Evolutionary conservation across 2,329 filamentous ascomycete species (phyloP).

Genomic region (Teratosphaeriaceae sp.): DNA sequence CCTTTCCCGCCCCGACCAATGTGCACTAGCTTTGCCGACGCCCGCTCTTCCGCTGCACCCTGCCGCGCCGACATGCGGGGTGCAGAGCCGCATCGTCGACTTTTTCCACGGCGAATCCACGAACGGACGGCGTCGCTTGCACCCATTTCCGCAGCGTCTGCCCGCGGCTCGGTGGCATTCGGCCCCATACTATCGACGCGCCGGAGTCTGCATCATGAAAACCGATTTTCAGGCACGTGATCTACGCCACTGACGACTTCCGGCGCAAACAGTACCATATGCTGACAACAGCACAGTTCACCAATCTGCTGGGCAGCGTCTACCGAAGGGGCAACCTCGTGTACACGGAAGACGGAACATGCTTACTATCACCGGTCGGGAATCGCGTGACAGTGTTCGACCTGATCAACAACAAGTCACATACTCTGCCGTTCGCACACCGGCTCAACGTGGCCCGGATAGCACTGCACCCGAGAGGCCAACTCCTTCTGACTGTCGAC

Average conservation of each 20-base stretch:
- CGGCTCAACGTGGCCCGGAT: conserved; percentile 87
- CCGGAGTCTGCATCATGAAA: conserved; percentile 5
- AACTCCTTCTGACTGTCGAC: conserved; percentile 87
- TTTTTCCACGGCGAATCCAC: too few relatives aligned
- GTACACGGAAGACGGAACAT: conserved; percentile 93
- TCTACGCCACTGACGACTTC: conserved; percentile 1
- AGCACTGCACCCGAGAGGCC: conserved; percentile 82
- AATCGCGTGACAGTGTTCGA: conserved; percentile 96
- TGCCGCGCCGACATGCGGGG: background rate
- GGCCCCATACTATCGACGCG: background rate
- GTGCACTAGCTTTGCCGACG: background rate
- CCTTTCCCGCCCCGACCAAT: background rate
- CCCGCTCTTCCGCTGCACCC: background rate
- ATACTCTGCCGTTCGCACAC: conserved; percentile 84
- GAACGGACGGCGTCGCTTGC: too few relatives aligned
- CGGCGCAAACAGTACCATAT: background rate
- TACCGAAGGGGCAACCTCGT: conserved; percentile 97
- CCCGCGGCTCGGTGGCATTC: background rate
- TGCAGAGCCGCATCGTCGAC: conserved; percentile 1
- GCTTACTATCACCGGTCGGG: conserved; percentile 90
- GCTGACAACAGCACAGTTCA: conserved; percentile 58
- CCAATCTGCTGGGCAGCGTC: conserved; percentile 94
- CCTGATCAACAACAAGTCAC: conserved; percentile 85
- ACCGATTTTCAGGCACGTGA: conserved; percentile 74
- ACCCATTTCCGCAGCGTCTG: background rate